Percentiles rank a stretch among this genome's conserved stretches.
These are phyloP conservation scores for Barnettozyma californica DNA, from an alignment of 805 yeast species.

Conservation along the genomic window DNA sequence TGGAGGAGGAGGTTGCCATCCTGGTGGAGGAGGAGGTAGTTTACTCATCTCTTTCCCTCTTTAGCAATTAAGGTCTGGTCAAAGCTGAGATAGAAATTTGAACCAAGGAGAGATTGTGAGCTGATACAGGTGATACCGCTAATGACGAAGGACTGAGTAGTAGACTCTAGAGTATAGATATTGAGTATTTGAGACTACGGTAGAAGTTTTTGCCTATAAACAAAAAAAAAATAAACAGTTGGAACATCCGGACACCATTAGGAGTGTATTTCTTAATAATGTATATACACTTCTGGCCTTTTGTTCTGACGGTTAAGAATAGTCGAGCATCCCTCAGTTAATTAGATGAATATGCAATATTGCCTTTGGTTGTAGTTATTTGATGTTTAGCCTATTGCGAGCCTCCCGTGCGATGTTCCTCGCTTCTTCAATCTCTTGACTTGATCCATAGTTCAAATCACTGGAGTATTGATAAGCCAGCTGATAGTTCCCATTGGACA, in stretches of 20 bases:
- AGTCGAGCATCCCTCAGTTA: neutral
- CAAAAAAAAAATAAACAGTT: neutral
- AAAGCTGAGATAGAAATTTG: neutral
- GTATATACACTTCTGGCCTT: too few species aligned
- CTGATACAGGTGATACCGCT: neutral
- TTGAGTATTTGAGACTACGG: neutral
- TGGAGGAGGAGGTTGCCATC: constrained; percentile 1
- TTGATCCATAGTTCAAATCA: constrained; percentile 66
- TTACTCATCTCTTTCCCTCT: constrained; percentile 6
- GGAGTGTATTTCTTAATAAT: too few species aligned
- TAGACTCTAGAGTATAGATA: neutral
- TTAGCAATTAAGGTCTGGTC: neutral
- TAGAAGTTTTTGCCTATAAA: neutral
- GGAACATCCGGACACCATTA: constrained; percentile 10
- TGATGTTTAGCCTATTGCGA: constrained; percentile 42
- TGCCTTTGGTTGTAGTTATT: neutral
- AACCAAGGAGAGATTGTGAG: neutral
- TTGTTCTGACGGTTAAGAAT: too few species aligned
- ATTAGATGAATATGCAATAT: neutral
- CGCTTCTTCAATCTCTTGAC: constrained; percentile 87
- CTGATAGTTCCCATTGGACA: constrained; percentile 50
- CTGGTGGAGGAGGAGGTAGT: constrained; percentile 21
- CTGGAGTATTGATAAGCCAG: constrained; percentile 70
- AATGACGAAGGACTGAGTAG: neutral
- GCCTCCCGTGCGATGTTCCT: constrained; percentile 78